Evolutionary conservation across 371 early-diverging fungal genomes (phyloP).

Genomic region (Actinomucor elegans): DNA sequence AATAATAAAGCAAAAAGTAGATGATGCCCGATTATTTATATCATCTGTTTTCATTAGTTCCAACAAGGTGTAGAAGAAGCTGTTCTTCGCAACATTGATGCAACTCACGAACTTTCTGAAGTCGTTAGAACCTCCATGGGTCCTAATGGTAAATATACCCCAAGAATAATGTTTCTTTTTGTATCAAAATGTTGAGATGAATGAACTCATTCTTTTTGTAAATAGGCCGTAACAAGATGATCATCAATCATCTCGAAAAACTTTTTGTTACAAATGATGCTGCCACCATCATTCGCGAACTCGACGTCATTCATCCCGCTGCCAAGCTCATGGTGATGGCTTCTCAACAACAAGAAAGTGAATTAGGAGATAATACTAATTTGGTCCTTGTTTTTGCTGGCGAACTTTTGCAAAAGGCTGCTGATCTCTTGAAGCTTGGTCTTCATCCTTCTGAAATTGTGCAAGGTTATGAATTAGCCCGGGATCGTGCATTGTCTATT

Average conservation of each 20-base stretch:
- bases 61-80: constrained; percentile 97
- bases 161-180: no score
- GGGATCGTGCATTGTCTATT: constrained; percentile 80
- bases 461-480: constrained; percentile 92
- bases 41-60: constrained; percentile 54
- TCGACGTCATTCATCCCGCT: constrained; percentile 99
- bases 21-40: neutral
- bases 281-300: constrained; percentile 97
- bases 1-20: neutral
- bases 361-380: constrained; percentile 97
- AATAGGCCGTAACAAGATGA: constrained; percentile 99
- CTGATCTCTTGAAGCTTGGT: constrained; percentile 90
- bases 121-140: constrained; percentile 95
- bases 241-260: constrained; percentile 97
- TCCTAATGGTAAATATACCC: constrained; percentile 87
- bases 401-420: constrained; percentile 93
- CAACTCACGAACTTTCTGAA: constrained; percentile 88
- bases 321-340: constrained; percentile 97
- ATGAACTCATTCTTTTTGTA: no score
- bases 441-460: constrained; percentile 93
- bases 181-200: no score
- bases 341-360: constrained; percentile 97
- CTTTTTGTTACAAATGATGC: constrained; percentile 99
- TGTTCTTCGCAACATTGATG: constrained; percentile 91
- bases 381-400: constrained; percentile 94